Evolutionary conservation across 306 rosid species (phyloP).

Genomic region (Albizia julibrissin): DNA sequence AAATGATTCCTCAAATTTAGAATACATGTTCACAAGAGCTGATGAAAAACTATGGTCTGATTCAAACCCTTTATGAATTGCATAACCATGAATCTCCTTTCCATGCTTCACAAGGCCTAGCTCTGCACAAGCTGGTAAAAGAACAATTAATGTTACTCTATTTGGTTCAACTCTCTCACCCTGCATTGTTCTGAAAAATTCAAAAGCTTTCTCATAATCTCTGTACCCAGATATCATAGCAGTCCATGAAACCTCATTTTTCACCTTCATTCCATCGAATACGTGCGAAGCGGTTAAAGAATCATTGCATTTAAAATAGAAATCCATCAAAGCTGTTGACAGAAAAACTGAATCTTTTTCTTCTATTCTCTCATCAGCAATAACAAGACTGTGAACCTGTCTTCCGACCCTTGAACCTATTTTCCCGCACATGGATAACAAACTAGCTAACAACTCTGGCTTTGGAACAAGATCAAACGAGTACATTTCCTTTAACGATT

Average conservation of each 20-base stretch:
- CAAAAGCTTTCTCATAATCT: constrained; percentile 44
- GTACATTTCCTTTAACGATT: constrained; percentile 42
- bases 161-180: constrained; percentile 52
- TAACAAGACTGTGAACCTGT: constrained; percentile 53
- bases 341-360: constrained; percentile 46
- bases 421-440: constrained; percentile 53
- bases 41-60: constrained; percentile 54
- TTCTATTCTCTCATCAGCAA: constrained; percentile 50
- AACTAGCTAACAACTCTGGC: constrained; percentile 56
- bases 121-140: constrained; percentile 61
- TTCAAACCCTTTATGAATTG: constrained; percentile 51
- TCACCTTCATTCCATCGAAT: constrained; percentile 50
- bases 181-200: constrained; percentile 57
- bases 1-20: constrained; percentile 42
- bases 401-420: constrained; percentile 47
- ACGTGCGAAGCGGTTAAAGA: constrained; percentile 50
- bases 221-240: constrained; percentile 60
- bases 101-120: constrained; percentile 45
- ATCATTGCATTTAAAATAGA: constrained; percentile 51
- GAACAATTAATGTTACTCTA: constrained; percentile 50
- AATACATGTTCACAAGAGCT: constrained; percentile 61
- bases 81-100: constrained; percentile 63
- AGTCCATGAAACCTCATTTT: constrained; percentile 78
- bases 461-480: constrained; percentile 47
- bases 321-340: constrained; percentile 62